Evolutionary conservation across 1,284 basidiomycete genomes (phyloP).

Genomic region (Puccinia hordei): DNA sequence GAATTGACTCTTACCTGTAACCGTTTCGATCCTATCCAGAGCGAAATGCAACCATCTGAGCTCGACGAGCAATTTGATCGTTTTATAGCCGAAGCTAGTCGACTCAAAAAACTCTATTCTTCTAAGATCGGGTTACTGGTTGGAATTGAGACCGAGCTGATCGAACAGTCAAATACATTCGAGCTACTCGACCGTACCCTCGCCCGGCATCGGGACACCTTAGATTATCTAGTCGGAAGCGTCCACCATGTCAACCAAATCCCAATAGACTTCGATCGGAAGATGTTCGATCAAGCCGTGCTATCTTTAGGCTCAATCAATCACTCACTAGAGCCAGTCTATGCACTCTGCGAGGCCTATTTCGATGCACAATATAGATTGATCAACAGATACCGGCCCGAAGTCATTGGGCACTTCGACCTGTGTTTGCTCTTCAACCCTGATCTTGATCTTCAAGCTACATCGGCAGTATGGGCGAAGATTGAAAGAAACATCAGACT

Average conservation of each 20-base stretch:
- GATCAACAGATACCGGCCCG: conserved; percentile 72
- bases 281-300: conserved; percentile 64
- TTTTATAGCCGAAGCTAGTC: conserved; percentile 75
- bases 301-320: conserved; percentile 54
- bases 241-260: conserved; percentile 85
- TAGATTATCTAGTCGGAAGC: conserved; percentile 91
- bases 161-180: conserved; percentile 69
- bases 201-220: conserved; percentile 63
- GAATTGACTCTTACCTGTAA: not conserved
- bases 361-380: conserved; percentile 79
- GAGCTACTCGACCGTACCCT: conserved; percentile 63
- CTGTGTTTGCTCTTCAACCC: conserved; percentile 74
- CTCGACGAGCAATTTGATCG: conserved; percentile 68
- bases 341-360: conserved; percentile 68
- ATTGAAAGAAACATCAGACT: conserved; percentile 75
- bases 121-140: conserved; percentile 75
- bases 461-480: conserved; percentile 67
- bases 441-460: conserved; percentile 48
- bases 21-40: not conserved
- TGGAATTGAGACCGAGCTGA: conserved; percentile 90
- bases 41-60: conserved; percentile 58
- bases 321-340: conserved; percentile 49
- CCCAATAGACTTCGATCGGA: conserved; percentile 87
- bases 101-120: conserved; percentile 68
- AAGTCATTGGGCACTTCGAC: conserved; percentile 91